These are phyloP conservation scores for Pythium rishiriense DNA, from an alignment of 352 stramenopile species.

Conservation along the genomic window DNA sequence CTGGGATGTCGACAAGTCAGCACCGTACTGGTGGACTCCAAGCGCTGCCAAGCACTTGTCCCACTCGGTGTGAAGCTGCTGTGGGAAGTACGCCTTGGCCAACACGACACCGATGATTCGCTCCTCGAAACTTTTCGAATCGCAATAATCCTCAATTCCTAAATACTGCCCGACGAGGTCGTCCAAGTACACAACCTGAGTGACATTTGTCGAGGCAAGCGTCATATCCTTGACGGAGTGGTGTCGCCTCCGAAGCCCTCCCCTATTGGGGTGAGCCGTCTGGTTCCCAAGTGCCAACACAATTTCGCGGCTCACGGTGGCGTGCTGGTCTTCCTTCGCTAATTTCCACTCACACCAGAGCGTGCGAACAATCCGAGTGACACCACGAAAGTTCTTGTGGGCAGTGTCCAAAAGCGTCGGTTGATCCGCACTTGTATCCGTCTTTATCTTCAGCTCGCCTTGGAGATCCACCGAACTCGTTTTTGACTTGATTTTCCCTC, in stretches of 20 bases:
- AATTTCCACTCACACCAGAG: slow-evolving; percentile 59
- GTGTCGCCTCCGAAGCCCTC: slow-evolving; percentile 16
- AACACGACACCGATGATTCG: slow-evolving; percentile 22
- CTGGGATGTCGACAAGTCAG: slow-evolving; percentile 6
- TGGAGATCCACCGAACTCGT: background rate
- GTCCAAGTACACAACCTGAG: slow-evolving; percentile 1
- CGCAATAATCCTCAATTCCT: background rate
- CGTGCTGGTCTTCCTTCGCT: slow-evolving; percentile 23
- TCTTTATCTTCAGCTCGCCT: background rate
- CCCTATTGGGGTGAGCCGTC: background rate
- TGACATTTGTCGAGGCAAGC: slow-evolving; percentile 1
- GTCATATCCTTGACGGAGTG: slow-evolving; percentile 13
- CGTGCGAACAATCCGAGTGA: slow-evolving; percentile 29
- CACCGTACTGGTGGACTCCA: background rate
- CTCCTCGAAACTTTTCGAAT: too few relatives aligned
- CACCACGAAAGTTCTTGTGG: slow-evolving; percentile 9
- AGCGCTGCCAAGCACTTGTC: background rate
- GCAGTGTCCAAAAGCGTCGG: background rate
- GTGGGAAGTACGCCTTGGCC: slow-evolving; percentile 40
- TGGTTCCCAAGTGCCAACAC: background rate
- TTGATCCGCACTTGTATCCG: background rate
- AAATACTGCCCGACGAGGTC: slow-evolving; percentile 7
- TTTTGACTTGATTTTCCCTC: background rate
- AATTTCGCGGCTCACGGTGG: slow-evolving; percentile 23
- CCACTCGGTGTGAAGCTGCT: slow-evolving; percentile 27